phyloP scores from a whole-genome alignment of 345 rosid genomes.

The Abelmoschus esculentus region DNA sequence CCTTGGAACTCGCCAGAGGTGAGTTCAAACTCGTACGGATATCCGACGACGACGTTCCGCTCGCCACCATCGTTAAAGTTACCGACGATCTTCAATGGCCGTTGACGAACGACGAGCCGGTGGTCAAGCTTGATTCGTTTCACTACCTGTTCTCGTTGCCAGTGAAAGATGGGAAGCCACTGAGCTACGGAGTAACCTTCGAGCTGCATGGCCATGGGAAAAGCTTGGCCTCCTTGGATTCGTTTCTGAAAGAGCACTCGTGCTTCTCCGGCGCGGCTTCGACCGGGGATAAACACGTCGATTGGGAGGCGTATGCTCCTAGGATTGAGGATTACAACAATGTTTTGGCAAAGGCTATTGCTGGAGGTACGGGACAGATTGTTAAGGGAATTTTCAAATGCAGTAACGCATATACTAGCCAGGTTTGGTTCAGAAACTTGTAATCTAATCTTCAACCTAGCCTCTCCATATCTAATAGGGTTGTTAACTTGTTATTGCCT shows the following conservation, averaged over 20 bases:
- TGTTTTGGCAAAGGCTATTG: constrained; percentile 77
- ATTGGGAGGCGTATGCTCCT: constrained; percentile 87
- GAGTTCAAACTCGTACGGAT: constrained; percentile 53
- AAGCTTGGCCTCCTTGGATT: constrained; percentile 44
- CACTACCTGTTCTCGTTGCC: constrained; percentile 81
- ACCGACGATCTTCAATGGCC: constrained; percentile 85
- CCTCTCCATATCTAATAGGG: too few relatives aligned
- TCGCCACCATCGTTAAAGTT: constrained; percentile 61
- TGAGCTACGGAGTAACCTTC: constrained; percentile 80
- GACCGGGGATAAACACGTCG: constrained; percentile 24
- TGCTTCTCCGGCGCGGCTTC: constrained; percentile 52
- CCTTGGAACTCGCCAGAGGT: constrained; percentile 57
- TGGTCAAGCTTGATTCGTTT: constrained; percentile 56
- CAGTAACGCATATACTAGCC: constrained; percentile 73
- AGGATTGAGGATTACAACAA: constrained; percentile 66
- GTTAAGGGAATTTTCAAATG: constrained; percentile 72
- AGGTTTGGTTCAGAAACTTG: constrained; percentile 32
- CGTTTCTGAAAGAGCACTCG: constrained; percentile 49
- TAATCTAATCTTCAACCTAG: too few relatives aligned
- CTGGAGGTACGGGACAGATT: constrained; percentile 91
- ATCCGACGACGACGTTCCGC: constrained; percentile 42
- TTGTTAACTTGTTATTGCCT: too few relatives aligned
- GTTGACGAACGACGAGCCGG: constrained; percentile 84
- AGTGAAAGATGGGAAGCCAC: constrained; percentile 61
- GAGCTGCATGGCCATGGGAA: constrained; percentile 17